Conservation (phyloP, 352 stramenopile genomes). For the Globisporangium sylvaticum region DNA sequence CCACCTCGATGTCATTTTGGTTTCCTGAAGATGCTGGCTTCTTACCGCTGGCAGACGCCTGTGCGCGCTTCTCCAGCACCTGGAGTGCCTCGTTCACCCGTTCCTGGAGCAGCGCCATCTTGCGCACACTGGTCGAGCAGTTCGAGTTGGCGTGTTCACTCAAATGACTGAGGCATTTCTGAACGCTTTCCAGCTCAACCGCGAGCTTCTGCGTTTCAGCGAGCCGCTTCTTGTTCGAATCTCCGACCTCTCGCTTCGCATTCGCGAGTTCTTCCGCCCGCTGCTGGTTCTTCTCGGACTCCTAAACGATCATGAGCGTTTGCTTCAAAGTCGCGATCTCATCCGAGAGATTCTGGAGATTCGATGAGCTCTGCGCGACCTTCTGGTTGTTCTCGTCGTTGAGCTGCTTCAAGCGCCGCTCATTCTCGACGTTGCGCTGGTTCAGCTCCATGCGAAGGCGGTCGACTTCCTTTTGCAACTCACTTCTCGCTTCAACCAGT, state of each 20-base stretch:
- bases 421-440: conserved; percentile 70
- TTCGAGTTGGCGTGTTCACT: conserved; percentile 49
- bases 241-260: conserved; percentile 70
- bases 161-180: conserved; percentile 57
- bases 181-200: conserved; percentile 62
- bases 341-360: conserved; percentile 49
- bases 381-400: conserved; percentile 56
- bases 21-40: conserved; percentile 20
- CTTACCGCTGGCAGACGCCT: conserved; percentile 19
- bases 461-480: conserved; percentile 63
- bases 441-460: conserved; percentile 75
- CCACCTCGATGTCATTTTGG: conserved; percentile 35
- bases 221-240: conserved; percentile 78
- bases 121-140: conserved; percentile 53
- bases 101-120: conserved; percentile 56
- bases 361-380: conserved; percentile 33
- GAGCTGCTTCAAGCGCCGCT: conserved; percentile 55
- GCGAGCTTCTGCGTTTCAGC: conserved; percentile 78
- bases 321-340: conserved; percentile 59
- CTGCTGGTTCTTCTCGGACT: conserved; percentile 69
- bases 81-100: conserved; percentile 67
- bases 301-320: conserved; percentile 53
- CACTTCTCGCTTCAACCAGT: conserved; percentile 37
- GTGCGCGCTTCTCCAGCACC: conserved; percentile 57
- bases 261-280: conserved; percentile 58